A percentile compares a stretch with the other conserved stretches of the same genome.
phyloP scores from a whole-genome alignment of 2,329 filamentous ascomycete genomes.

The Diplodia intermedia region DNA sequence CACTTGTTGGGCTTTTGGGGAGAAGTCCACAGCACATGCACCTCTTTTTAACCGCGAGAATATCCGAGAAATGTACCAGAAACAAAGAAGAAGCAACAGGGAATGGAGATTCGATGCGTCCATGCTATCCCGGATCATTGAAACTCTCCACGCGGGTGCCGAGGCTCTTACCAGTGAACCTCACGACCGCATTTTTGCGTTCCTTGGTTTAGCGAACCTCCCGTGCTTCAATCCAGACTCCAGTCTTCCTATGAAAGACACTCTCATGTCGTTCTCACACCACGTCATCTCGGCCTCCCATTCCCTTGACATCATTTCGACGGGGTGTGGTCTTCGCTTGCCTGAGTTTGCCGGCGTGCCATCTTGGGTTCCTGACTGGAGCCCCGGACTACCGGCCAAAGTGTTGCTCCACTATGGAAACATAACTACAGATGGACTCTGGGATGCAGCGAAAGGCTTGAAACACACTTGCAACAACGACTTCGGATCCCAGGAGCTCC shows the following conservation, averaged over 20 bases:
- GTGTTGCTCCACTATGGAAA: not conserved
- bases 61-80: not conserved
- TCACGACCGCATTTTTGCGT: not conserved
- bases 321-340: not conserved
- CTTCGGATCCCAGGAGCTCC: not conserved
- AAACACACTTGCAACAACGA: not conserved
- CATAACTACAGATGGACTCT: not conserved
- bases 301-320: not conserved
- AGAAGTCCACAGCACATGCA: no score
- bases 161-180: not conserved
- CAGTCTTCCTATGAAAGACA: not conserved
- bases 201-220: not conserved
- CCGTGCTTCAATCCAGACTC: not conserved
- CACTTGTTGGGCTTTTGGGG: no score
- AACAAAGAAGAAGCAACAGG: not conserved
- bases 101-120: not conserved
- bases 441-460: not conserved
- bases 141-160: not conserved
- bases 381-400: accelerated
- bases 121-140: not conserved
- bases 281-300: not conserved
- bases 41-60: not conserved
- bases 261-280: not conserved
- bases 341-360: not conserved
- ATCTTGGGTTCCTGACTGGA: not conserved